Conservation (phyloP, 176 grass and related monocot species). For the Puccinellia tenuiflora region DNA sequence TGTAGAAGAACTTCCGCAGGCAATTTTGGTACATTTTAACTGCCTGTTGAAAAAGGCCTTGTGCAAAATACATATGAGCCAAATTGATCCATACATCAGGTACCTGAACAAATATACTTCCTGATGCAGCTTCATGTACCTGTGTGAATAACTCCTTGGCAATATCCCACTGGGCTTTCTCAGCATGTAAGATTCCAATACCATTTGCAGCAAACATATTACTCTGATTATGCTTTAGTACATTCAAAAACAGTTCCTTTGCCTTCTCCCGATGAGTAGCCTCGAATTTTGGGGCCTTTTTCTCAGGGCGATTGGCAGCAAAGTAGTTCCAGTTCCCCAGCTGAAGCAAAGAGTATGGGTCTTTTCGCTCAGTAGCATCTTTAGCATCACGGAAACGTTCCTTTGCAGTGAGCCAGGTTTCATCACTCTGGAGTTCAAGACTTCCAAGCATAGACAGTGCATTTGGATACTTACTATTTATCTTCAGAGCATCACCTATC, state of each 20-base stretch:
- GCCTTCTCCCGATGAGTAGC: slow-evolving; percentile 92
- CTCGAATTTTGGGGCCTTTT: slow-evolving; percentile 94
- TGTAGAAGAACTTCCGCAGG: slow-evolving; percentile 81
- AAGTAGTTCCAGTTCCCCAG: slow-evolving; percentile 99
- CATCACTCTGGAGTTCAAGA: slow-evolving; percentile 82
- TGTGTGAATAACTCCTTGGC: slow-evolving; percentile 96
- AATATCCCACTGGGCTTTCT: slow-evolving; percentile 92
- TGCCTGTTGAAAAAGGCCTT: slow-evolving; percentile 89
- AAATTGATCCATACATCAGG: slow-evolving; percentile 97
- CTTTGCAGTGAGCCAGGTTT: slow-evolving; percentile 84
- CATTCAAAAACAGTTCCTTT: slow-evolving; percentile 83
- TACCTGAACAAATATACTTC: slow-evolving; percentile 88
- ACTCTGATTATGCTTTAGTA: slow-evolving; percentile 66
- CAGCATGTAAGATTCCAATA: slow-evolving; percentile 79
- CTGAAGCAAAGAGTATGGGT: slow-evolving; percentile 82
- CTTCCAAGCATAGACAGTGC: slow-evolving; percentile 84
- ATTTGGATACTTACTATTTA: slow-evolving; percentile 82
- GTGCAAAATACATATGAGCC: slow-evolving; percentile 93
- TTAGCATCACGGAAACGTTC: slow-evolving; percentile 84
- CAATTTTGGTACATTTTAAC: slow-evolving; percentile 98
- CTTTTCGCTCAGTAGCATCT: slow-evolving; percentile 79
- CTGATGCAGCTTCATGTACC: slow-evolving; percentile 96
- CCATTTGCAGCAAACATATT: slow-evolving; percentile 99
- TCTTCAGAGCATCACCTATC: slow-evolving; percentile 88
- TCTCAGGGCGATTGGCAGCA: slow-evolving; percentile 86